Base-by-base conservation (phyloP, 106 monocot genomes). In the Allium fistulosum region DNA sequence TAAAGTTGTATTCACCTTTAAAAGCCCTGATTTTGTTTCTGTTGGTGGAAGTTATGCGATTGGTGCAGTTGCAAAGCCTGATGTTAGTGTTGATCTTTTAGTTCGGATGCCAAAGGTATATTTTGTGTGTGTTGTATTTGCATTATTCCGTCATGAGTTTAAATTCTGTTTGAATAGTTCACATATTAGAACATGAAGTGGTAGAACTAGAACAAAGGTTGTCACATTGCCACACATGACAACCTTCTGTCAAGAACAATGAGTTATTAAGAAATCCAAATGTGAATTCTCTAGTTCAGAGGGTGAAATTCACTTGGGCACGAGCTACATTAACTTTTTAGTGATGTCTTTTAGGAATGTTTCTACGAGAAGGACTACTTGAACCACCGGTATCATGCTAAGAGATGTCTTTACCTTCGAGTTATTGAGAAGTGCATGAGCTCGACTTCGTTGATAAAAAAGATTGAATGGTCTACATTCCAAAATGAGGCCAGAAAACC, bases 321-420 rank as follows among this genome's bases (percentile, higher is more conserved):
- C 1, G 37, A 37, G 5, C 37, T 37, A 37, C 37, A 37, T 37
- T 37, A 37, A 37, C 37, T 37, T 37, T 37, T 37, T 37, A 37
- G 37, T 37, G 37, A 37, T 37, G 37, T 37, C 22, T 4, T 51
- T 52, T 53, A 67, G 66, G 66, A 67, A 53, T 67, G 66, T 52
- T 67, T 67, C 28, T 53, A 52, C 9, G 66, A 67, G 51, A 67
- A 67, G 66, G 66, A 67, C 66, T 67, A 52, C 52, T 27, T 67
- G 51, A 93, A 99, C 61, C 87, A 99, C 75, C 78, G 79, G 48
- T 99, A 99, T 67, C 99, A 99, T 75, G 99, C 92, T 22, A 99
- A 87, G 73, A 89, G 97, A 46, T 80, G 87, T 49, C 89, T 99
- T 75, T 99, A 90, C 72, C 80, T 99, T 22, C 68, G 63, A n/a